Base-by-base conservation (phyloP, 2,329 filamentous ascomycete species). In the Diaporthe helianthi region DNA sequence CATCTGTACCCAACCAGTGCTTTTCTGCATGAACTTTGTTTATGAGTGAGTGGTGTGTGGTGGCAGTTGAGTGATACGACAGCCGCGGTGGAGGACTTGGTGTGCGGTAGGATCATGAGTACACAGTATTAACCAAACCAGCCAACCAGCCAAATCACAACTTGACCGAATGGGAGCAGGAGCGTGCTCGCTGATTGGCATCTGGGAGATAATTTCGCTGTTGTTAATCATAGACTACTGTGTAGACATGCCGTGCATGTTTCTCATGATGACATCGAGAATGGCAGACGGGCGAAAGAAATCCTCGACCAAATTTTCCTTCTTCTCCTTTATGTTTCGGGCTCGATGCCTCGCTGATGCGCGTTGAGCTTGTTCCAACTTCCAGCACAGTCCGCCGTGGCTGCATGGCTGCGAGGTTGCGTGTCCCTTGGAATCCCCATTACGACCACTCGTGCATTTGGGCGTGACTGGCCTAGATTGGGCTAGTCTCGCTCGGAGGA, bases 1-100 rank as follows among this genome's bases (percentile, higher is more conserved):
- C 33, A 44, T 60, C 36, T 29, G 36, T 41, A 38, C 36, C 36
- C 54, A 38, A 13, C 46, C 58, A 38, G 36, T 33, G 26, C 38
- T 26, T 41, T 61, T 33, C 12, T 61, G 55, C 55, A 61, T 61
- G 58, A 61, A 61, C 58, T 33, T 47, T 47, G 15, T 33, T 47
- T 47, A 22, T 33, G 26, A 17, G 26, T 61, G 58, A n/a, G 54
- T 60, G 54, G 44, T 36, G 55, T 61, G 58, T 61, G 58, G 55
- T 61, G 55, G 12, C 55, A 64, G 60, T 38, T 52, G 60, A 33
- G 33, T 19, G 47, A 47, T 63, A 49, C 44, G 55, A 61, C 55
- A n/a, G 24, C 36, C 41, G 54, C 24, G 26, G 26, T 60, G 54
- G 36, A 44, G 36, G 10, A 41, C 22, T 41, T 22, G 2, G 29